These are phyloP conservation scores for Ascochyta rabiei DNA, from an alignment of 2,329 filamentous ascomycete species.

Conservation along the genomic window DNA sequence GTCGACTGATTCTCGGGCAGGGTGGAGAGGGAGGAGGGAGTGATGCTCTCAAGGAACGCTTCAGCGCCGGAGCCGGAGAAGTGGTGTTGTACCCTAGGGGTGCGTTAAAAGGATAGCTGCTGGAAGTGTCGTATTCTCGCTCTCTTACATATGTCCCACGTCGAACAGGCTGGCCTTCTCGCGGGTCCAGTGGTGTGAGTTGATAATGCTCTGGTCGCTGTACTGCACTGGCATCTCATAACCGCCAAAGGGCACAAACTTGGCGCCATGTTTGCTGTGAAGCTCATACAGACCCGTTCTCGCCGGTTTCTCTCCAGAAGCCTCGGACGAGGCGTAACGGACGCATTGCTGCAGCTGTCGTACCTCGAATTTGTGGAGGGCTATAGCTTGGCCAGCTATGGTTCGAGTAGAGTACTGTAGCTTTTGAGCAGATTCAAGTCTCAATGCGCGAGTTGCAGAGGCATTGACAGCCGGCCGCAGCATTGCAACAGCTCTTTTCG, in stretches of 20 bases:
- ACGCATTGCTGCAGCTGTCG: conserved; percentile 22
- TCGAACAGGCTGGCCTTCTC: conserved; percentile 90
- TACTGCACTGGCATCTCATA: conserved; percentile 95
- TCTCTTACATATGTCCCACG: conserved; percentile 87
- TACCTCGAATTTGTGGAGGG: conserved; percentile 33
- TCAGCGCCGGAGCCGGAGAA: conserved; percentile 81
- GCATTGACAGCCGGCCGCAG: conserved; percentile 37
- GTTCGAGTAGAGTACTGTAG: conserved; percentile 21
- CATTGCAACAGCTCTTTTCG: conserved; percentile 31
- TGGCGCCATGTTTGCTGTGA: conserved; percentile 78
- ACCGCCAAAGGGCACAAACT: conserved; percentile 96
- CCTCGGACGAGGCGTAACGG: conserved; percentile 39
- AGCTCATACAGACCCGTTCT: conserved; percentile 81
- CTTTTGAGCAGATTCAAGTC: conserved; percentile 19
- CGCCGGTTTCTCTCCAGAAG: conserved; percentile 39
- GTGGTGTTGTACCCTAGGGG: conserved; percentile 73
- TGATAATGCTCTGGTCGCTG: conserved; percentile 73
- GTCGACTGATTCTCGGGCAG: conserved; percentile 74
- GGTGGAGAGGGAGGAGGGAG: conserved; percentile 72
- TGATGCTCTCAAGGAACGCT: conserved; percentile 82
- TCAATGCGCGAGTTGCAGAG: conserved; percentile 21
- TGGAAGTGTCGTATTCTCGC: conserved; percentile 12
- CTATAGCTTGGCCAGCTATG: conserved; percentile 25
- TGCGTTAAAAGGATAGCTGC: not conserved
- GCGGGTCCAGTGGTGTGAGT: conserved; percentile 90